A percentile compares a stretch with the other conserved stretches of the same genome.
Evolutionary conservation across 768 basidiomycete genomes (phyloP).

Genomic region (Lactarius sanguifluus): DNA sequence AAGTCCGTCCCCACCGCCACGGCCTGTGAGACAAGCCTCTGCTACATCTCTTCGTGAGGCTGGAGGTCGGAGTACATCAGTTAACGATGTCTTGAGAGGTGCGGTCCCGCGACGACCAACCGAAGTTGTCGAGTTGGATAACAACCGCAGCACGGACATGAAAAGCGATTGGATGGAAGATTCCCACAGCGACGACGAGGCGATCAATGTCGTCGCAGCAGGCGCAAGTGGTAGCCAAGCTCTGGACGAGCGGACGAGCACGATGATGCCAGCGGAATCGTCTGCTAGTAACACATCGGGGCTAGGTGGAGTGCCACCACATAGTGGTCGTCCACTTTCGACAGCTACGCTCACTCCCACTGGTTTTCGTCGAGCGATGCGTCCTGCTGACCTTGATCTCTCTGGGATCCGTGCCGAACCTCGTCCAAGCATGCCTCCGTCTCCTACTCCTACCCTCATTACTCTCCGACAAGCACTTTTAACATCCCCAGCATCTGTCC

Average conservation of each 20-base stretch:
- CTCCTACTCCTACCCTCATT: constrained; percentile 60
- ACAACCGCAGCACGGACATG: constrained; percentile 37
- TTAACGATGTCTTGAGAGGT: constrained; percentile 59
- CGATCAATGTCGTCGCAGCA: constrained; percentile 78
- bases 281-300: constrained; percentile 29
- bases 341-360: constrained; percentile 28
- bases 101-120: constrained; percentile 41
- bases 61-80: constrained; percentile 53
- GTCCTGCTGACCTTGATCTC: constrained; percentile 71
- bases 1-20: constrained; percentile 37
- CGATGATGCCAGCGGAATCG: constrained; percentile 41
- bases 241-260: constrained; percentile 80
- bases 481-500: constrained; percentile 42
- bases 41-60: constrained; percentile 44
- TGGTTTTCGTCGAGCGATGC: constrained; percentile 41
- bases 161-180: constrained; percentile 68
- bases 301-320: constrained; percentile 15
- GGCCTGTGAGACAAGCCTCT: constrained; percentile 44
- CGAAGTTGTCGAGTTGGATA: constrained; percentile 35
- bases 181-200: constrained; percentile 78
- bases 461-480: constrained; percentile 65
- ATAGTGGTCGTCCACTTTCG: constrained; percentile 18
- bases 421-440: constrained; percentile 43
- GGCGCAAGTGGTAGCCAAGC: constrained; percentile 79
- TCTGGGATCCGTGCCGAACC: constrained; percentile 31